Evolutionary conservation across 2,329 filamentous ascomycete genomes (phyloP), one percentile per base, ranked within the genome.

Genomic region (Macrophomina pseudophaseolina): DNA sequence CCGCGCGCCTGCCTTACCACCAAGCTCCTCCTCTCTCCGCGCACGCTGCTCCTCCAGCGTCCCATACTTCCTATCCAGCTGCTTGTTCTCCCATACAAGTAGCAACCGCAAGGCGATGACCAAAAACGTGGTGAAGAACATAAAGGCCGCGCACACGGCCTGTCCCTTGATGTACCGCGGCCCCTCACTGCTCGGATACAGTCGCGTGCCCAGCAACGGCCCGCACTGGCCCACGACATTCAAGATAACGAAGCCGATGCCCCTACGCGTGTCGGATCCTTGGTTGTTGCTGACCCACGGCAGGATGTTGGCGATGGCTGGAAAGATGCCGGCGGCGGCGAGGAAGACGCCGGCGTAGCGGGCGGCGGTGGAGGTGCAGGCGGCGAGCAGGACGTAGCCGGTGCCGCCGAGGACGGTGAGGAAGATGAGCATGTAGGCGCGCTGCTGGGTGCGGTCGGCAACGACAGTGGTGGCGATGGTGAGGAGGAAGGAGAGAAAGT

Each of bases 231-330:
- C 90, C 49, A 92, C 80, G 70, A 90, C 78, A 72, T 91, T 90
- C 56, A 89, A 79, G n/a, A 91, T 83, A 8, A 89, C 86, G 62
- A 92, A 89, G 4, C 85, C 85, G 1, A 86, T 85, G 4, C 90
- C 90, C 1, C 89, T 84, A 56, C 90, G 87, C 2, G 88, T 89
- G 72, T 90, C 88, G 44, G 82, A 87, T 14, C 89, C 89, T 75
- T 91, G 88, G 74, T 91, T 91, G 74, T 91, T 85, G 2, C 90
- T 76, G 1, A 90, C 89, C 75, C 90, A 91, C 0, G 90, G 89
- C 42, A 93, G 84, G 8, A 90, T 89, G 69, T 91, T 91, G 3
- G 87, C 87, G 40, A 92, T 88, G 71, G 85, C 86, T 0, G 89
- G 87, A 53, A 92, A 89, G 30, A 92, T 85, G 11, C 88, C 88